A percentile compares a stretch with the other conserved stretches of the same genome.
Conservation (phyloP, 1,284 basidiomycete species). For the Fistulina hepatica region DNA sequence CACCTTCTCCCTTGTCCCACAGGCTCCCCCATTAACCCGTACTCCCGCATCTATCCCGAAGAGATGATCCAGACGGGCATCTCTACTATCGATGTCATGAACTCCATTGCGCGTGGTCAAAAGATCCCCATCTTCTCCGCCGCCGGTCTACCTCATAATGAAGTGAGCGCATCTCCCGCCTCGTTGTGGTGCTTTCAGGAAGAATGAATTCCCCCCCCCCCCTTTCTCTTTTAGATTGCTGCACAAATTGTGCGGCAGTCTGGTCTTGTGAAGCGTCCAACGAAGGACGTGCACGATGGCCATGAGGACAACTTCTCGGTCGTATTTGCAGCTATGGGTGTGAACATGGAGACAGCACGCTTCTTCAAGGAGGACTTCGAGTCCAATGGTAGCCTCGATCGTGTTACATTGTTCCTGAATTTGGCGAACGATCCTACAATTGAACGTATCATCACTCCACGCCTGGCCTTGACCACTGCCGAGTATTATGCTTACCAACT, state of each 20-base stretch:
- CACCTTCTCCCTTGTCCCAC: too few relatives aligned
- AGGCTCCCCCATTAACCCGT: conserved; percentile 99
- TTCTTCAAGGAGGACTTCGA: conserved; percentile 99
- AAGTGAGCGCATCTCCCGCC: conserved; percentile 38
- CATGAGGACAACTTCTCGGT: conserved; percentile 99
- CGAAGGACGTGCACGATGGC: conserved; percentile 95
- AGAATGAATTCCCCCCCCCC: conserved; percentile 4
- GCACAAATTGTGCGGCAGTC: conserved; percentile 99
- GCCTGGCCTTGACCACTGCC: conserved; percentile 94
- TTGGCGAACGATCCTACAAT: conserved; percentile 99
- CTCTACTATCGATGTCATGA: conserved; percentile 98
- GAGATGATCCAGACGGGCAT: conserved; percentile 99
- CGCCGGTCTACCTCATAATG: conserved; percentile 97
- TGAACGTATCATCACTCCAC: conserved; percentile 99
- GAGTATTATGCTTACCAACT: conserved; percentile 99
- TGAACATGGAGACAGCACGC: conserved; percentile 99
- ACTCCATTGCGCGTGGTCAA: conserved; percentile 98
- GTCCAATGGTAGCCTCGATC: conserved; percentile 95
- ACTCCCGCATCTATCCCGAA: conserved; percentile 98
- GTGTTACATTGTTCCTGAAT: conserved; percentile 98
- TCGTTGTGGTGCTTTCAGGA: conserved; percentile 13
- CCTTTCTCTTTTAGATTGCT: conserved; percentile 56
- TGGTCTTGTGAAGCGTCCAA: conserved; percentile 75
- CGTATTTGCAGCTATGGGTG: conserved; percentile 99
- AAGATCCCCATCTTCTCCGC: conserved; percentile 99